Conservation (phyloP, 768 basidiomycete species). For the Auricularia sp. region DNA sequence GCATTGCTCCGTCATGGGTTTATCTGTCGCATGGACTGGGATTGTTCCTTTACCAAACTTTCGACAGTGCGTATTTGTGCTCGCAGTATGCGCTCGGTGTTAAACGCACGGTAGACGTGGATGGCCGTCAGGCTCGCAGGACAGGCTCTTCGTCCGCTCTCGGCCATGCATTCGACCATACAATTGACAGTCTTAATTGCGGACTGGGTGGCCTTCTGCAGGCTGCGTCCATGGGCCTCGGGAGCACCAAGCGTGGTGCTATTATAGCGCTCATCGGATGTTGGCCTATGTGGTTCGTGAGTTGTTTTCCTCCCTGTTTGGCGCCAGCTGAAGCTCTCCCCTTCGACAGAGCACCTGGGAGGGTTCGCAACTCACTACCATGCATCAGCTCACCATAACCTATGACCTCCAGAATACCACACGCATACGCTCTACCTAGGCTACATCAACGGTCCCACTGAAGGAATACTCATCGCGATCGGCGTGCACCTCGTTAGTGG, state of each 20-base stretch:
- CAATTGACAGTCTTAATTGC: slow-evolving; percentile 11
- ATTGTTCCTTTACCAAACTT: slow-evolving; percentile 12
- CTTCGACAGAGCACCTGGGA: slow-evolving; percentile 11
- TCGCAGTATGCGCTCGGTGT: not conserved
- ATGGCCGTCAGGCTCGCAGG: slow-evolving; percentile 11
- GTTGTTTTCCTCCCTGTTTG: not conserved
- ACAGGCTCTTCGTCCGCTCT: slow-evolving; percentile 11
- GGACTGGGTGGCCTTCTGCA: slow-evolving; percentile 7
- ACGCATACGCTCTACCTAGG: slow-evolving; percentile 11
- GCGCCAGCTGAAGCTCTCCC: not conserved
- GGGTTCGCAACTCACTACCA: slow-evolving; percentile 3
- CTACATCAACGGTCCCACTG: slow-evolving; percentile 12
- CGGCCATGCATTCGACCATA: slow-evolving; percentile 12
- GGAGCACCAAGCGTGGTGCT: not conserved
- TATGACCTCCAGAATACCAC: slow-evolving; percentile 8
- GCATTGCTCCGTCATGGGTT: slow-evolving; percentile 9
- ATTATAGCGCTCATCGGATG: slow-evolving; percentile 6
- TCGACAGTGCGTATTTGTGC: slow-evolving; percentile 8
- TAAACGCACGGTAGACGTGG: slow-evolving; percentile 8
- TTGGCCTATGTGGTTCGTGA: slow-evolving; percentile 12
- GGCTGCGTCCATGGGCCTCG: slow-evolving; percentile 7
- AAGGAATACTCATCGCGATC: slow-evolving; percentile 11
- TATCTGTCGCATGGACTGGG: slow-evolving; percentile 9
- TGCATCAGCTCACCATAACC: not conserved
- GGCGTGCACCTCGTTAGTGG: slow-evolving; percentile 10